Conservation (phyloP, 192 early-diverging fungal genomes). For the Coemansia sp. region DNA sequence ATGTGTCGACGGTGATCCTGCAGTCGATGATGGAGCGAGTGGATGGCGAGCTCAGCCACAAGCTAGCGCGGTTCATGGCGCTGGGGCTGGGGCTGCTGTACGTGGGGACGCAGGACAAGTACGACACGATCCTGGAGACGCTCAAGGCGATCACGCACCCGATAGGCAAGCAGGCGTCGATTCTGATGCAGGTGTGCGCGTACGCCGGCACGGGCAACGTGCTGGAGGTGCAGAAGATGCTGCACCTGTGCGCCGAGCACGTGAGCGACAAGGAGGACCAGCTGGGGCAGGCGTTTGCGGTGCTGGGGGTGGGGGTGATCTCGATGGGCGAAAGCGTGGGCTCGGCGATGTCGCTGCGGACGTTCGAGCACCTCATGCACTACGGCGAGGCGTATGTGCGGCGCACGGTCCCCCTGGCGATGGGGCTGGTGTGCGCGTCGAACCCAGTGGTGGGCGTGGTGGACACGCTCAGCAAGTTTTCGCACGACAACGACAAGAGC, state of each 20-base stretch:
- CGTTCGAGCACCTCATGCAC: constrained; percentile 98
- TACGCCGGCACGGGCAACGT: constrained; percentile 97
- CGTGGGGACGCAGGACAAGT: constrained; percentile 86
- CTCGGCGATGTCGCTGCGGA: constrained; percentile 90
- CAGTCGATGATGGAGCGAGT: constrained; percentile 94
- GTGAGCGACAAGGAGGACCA: constrained; percentile 85
- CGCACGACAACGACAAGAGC: constrained; percentile 95
- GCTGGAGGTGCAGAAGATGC: constrained; percentile 93
- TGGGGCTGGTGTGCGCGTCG: constrained; percentile 92
- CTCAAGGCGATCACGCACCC: constrained; percentile 94
- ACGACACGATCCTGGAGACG: constrained; percentile 89
- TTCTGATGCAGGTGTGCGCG: constrained; percentile 85
- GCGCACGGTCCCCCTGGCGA: constrained; percentile 89
- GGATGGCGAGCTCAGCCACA: constrained; percentile 81
- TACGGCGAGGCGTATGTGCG: constrained; percentile 97
- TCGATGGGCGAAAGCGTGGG: constrained; percentile 98
- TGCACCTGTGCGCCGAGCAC: constrained; percentile 94
- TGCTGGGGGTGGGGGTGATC: constrained; percentile 92
- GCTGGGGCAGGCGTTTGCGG: constrained; percentile 90
- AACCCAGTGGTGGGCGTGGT: constrained; percentile 91
- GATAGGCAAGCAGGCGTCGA: constrained; percentile 81
- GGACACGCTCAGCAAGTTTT: constrained; percentile 96
- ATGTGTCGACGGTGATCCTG: constrained; percentile 86
- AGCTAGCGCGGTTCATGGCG: constrained; percentile 89
- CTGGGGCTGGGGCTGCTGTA: constrained; percentile 88